Evolutionary conservation across 208 protist genomes (phyloP), one percentile per base, ranked within the genome.

Genomic region (Novymonas esmeraldas): DNA sequence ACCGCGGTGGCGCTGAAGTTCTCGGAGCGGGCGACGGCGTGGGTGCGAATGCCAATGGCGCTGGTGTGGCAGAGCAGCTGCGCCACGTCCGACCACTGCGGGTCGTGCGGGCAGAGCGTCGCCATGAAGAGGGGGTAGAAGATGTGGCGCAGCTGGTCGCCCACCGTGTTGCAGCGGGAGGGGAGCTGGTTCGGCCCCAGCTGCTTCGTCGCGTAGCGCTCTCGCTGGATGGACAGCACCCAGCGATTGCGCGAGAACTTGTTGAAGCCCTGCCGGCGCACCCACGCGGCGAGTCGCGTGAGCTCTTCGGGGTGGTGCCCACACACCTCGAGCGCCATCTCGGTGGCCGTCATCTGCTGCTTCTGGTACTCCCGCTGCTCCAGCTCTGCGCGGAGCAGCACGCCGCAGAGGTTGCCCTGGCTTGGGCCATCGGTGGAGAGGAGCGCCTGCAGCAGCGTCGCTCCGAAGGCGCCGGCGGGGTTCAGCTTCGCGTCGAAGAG

Each of bases 71-170:
- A 65, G 36, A 99, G 85, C 72, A 99, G 90, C 44, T 92, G 76
- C 46, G 97, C 84, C 6, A 99, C 82, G 42, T 98, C 87, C 6
- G 98, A 80, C 87, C 83, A 94, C 41, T 66, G 49, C 24, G 76
- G 63, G 38, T 88, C 84, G 6, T 22, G 52, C 11, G 98, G 98
- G 73, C 98, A 88, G 6, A 95, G 67, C 20, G 98, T 98, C 0
- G 97, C 98, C 78, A 99, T 98, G 50, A 99, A 98, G 33, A 99
- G 88, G 4, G 98, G 99, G 41, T 86, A 78, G 74, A 99, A 99
- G n/a, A 99, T 83, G 81, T 98, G 94, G n/a, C 81, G 85, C 62
- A 95, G 70, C 74, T 94, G 86, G 51, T 93, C 85, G 14, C 80
- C 84, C 42, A 95, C 61, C 13, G 87, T 95, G 24, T 58, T 55